phyloP scores from a whole-genome alignment of 768 basidiomycete species.

The Phylloporus sp. region DNA sequence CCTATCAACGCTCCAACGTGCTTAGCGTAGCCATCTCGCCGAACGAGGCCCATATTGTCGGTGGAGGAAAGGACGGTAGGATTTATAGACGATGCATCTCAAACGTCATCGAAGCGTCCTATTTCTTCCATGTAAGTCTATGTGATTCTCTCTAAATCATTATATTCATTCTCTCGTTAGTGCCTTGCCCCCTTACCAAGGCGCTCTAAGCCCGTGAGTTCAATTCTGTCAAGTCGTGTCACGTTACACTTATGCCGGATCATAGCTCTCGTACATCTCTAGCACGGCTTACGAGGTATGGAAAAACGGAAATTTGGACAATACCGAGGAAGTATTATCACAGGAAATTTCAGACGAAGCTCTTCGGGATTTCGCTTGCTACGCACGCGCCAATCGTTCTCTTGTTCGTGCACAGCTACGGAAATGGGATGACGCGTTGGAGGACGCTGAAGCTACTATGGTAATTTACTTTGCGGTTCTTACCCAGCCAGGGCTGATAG shows the following conservation, averaged over 20 bases:
- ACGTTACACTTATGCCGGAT: background rate
- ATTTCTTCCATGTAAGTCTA: conserved; percentile 2
- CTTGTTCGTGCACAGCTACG: conserved; percentile 7
- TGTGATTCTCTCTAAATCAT: background rate
- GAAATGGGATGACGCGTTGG: conserved; percentile 4
- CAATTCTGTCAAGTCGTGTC: too few relatives aligned
- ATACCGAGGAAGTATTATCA: background rate
- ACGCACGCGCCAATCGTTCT: conserved; percentile 13
- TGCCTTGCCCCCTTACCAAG: background rate
- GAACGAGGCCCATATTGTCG: background rate
- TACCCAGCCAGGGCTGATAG: too few relatives aligned
- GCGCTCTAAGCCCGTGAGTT: conserved; percentile 1
- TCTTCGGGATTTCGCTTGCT: background rate
- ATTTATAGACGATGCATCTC: background rate
- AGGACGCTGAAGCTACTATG: background rate
- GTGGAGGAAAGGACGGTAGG: background rate
- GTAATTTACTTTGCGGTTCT: conserved; percentile 5
- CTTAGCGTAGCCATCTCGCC: conserved; percentile 1
- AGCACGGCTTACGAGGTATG: background rate
- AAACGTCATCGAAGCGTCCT: background rate
- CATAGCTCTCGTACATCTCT: conserved; percentile 5
- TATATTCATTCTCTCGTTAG: background rate
- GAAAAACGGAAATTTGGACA: background rate
- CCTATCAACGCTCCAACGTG: background rate
- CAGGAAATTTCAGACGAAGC: conserved; percentile 7